Evolutionary conservation across 192 early-diverging fungal species (phyloP).

Genomic region (Rhizophlyctis rosea): DNA sequence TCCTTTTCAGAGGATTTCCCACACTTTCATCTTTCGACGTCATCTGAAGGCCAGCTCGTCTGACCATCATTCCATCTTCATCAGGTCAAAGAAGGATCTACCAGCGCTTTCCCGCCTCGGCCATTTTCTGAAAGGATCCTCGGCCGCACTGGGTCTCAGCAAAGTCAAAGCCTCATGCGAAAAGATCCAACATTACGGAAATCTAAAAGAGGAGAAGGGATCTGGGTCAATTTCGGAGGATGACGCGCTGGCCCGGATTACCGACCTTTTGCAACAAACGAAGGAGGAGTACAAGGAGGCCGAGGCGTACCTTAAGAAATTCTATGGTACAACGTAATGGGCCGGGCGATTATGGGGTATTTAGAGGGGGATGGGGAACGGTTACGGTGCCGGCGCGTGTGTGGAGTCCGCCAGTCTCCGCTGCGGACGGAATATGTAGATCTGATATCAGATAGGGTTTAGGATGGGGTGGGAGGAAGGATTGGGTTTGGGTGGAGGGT

Average conservation of each 20-base stretch:
- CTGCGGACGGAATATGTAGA: no score
- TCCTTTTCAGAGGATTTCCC: no score
- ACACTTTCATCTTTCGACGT: no score
- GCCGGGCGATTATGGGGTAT: no score
- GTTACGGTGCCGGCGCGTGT: no score
- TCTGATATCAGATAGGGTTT: no score
- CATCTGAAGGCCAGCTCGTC: no score
- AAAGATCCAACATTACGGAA: constrained; percentile 81
- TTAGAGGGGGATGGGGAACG: no score
- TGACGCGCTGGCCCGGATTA: constrained; percentile 58
- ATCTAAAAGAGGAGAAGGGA: constrained; percentile 43
- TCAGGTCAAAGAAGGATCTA: constrained; percentile 56
- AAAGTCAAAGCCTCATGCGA: constrained; percentile 81
- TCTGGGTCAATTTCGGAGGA: constrained; percentile 45
- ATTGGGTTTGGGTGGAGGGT: no score
- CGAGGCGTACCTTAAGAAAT: constrained; percentile 60
- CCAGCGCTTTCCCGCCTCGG: constrained; percentile 71
- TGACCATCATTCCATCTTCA: not conserved
- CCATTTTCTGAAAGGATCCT: constrained; percentile 91
- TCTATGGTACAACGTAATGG: no score
- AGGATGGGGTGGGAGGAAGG: no score
- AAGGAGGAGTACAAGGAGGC: constrained; percentile 72
- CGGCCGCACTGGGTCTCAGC: constrained; percentile 77
- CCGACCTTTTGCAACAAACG: constrained; percentile 51
- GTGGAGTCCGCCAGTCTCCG: no score